These are phyloP conservation scores for Dioscorea alata DNA, from an alignment of 106 monocot species.

Conservation along the genomic window DNA sequence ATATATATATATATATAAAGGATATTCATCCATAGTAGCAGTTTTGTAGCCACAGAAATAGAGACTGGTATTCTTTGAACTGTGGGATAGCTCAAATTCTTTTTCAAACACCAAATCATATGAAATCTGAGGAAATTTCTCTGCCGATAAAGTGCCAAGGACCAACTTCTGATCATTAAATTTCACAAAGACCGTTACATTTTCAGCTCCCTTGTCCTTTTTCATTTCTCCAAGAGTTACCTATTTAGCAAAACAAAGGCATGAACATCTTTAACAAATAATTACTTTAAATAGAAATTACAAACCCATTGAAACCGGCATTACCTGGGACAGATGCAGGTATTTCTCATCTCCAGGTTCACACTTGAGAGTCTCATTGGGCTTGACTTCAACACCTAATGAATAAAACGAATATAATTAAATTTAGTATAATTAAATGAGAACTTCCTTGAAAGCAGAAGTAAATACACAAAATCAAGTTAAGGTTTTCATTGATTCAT, in stretches of 20 bases:
- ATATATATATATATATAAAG: slow-evolving; percentile 21
- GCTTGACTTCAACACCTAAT: slow-evolving; percentile 46
- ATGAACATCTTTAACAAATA: neutral
- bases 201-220: slow-evolving; percentile 41
- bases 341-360: slow-evolving; percentile 29
- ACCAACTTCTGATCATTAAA: slow-evolving; percentile 54
- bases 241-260: slow-evolving; percentile 11
- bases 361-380: slow-evolving; percentile 31
- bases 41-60: slow-evolving; percentile 68
- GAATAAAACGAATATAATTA: neutral
- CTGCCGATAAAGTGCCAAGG: slow-evolving; percentile 55
- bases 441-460: neutral
- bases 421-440: neutral
- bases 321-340: slow-evolving; percentile 46
- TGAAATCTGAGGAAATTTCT: slow-evolving; percentile 47
- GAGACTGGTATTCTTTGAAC: slow-evolving; percentile 62
- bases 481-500: neutral
- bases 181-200: slow-evolving; percentile 40
- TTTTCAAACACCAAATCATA: slow-evolving; percentile 87
- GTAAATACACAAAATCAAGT: neutral
- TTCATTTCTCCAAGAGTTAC: slow-evolving; percentile 57
- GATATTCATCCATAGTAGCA: slow-evolving; percentile 32
- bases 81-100: slow-evolving; percentile 73
- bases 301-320: neutral
- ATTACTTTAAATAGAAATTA: neutral